phyloP scores from a whole-genome alignment of 176 grass and related monocot genomes.

The Aegilops speltoides region DNA sequence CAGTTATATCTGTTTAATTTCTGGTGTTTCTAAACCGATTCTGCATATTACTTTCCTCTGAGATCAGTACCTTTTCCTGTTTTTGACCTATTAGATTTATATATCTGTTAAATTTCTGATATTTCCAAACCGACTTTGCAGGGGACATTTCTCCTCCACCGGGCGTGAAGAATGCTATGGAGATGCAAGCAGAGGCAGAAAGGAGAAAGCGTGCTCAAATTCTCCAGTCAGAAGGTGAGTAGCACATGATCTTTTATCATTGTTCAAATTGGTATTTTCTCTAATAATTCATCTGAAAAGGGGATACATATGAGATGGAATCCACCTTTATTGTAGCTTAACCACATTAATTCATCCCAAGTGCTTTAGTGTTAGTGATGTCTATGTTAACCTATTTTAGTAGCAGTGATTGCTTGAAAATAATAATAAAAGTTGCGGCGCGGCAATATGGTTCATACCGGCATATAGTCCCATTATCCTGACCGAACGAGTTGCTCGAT shows the following conservation, averaged over 20 bases:
- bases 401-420: background rate
- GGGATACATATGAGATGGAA: background rate
- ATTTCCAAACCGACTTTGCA: conserved; percentile 28
- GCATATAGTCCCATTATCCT: no score
- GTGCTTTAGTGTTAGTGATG: conserved; percentile 21
- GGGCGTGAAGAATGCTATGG: conserved; percentile 89
- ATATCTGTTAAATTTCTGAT: conserved; percentile 20
- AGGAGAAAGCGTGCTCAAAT: conserved; percentile 94
- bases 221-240: conserved; percentile 92
- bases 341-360: conserved; percentile 15
- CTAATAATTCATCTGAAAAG: background rate
- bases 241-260: background rate
- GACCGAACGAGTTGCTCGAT: no score
- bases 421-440: background rate
- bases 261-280: background rate
- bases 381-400: background rate
- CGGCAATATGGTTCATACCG: no score
- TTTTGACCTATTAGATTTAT: background rate
- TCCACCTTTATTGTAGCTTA: conserved; percentile 10
- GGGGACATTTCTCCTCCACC: conserved; percentile 93
- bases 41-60: background rate
- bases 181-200: conserved; percentile 99
- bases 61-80: background rate
- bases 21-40: background rate
- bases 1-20: background rate